Evolutionary conservation across 192 early-diverging fungal species (phyloP), one percentile per base, ranked within the genome.

Genomic region (Coemansia interrupta): DNA sequence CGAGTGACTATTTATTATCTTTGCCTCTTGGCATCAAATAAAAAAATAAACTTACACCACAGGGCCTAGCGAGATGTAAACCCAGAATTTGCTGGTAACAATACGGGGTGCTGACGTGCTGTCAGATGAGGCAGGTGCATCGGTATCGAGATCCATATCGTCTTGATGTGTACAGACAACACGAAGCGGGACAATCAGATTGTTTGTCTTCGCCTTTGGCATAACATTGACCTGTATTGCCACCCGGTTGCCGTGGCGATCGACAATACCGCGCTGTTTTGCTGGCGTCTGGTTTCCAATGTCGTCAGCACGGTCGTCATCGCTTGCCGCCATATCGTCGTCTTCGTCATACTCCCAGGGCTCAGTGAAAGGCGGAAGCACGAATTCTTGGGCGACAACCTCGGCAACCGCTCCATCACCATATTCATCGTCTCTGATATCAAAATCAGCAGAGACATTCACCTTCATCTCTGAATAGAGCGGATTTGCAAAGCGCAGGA

Each of bases 401-500:
- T 81, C 76, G 3, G 90, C 83, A 10, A 64, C 65, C 30, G 64
- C 32, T 6, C 32, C 32, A 11, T 11, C 10, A 7, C 10, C 32
- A 7, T 8, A 6, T 8, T 7, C 76, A 19, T 72, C 70, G 11
- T 72, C 39, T 28, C 41, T 66, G 32, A 6, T 36, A 4, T 56
- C 14, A 13, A 47, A 26, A 30, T 69, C 64, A 12, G 80, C 70
- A 18, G 85, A 75, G 18, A 95, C 56, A 0, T 72, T 57, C 7
- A 95, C 80, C 2, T 64, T 63, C 47, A 89, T 86, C 49, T 86
- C 87, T 18, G 87, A 84, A 43, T 93, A 86, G 2, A 87, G 70
- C 13, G 93, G 93, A 58, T 95, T 93, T 17, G 86, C 82, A 74
- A 95, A 90, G 22, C 86, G 84, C 17, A 95, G 57, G 1, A 86